These are phyloP conservation scores for Schizosaccharomyces japonicus DNA, from an alignment of 805 yeast species.

Conservation along the genomic window DNA sequence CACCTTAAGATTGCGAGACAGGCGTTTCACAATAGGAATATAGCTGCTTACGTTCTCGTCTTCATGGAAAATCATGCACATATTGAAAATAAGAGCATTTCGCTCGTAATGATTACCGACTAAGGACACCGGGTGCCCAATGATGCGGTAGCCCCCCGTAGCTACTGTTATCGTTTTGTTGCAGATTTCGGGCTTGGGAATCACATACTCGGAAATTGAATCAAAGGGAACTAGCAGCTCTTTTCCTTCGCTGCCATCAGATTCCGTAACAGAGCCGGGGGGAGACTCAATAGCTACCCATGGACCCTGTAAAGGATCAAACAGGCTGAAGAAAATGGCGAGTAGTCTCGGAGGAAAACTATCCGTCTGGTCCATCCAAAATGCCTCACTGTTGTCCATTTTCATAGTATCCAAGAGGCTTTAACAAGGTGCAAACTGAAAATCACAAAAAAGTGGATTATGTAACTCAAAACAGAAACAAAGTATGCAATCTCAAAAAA, in stretches of 20 bases:
- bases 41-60: constrained; percentile 64
- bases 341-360: constrained; percentile 7
- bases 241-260: constrained; percentile 12
- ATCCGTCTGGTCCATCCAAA: neutral
- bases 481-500: no score
- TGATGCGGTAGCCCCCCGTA: constrained; percentile 41
- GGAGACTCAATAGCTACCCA: constrained; percentile 80
- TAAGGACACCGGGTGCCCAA: constrained; percentile 76
- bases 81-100: constrained; percentile 78
- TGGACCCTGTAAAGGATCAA: constrained; percentile 88
- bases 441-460: no score
- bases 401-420: no score
- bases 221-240: constrained; percentile 49
- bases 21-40: constrained; percentile 58
- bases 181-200: constrained; percentile 82
- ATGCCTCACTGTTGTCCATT: neutral
- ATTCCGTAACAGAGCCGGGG: constrained; percentile 26
- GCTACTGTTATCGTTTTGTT: constrained; percentile 56
- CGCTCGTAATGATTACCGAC: constrained; percentile 56
- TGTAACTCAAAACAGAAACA: no score
- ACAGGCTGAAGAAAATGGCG: constrained; percentile 47
- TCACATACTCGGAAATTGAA: constrained; percentile 65
- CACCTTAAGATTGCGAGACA: constrained; percentile 67
- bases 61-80: constrained; percentile 73
- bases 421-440: no score